Percentiles rank a stretch among this genome's conserved stretches.
phyloP scores from a whole-genome alignment of 164 flowering plant genomes.

The Kalanchoe fedtschenkoi region DNA sequence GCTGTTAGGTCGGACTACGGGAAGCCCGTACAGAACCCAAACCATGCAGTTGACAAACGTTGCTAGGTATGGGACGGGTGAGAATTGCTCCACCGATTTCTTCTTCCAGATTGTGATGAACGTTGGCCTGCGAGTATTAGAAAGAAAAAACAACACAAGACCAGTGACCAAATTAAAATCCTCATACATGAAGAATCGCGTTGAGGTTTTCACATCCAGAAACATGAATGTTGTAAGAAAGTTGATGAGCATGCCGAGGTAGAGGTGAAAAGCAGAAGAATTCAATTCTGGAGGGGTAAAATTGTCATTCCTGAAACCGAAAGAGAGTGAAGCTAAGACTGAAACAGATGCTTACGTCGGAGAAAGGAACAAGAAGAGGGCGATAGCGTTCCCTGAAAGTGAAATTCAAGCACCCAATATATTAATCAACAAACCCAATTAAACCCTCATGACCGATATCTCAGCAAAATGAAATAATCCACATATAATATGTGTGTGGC shows the following conservation, averaged over 20 bases:
- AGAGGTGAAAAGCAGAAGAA: no score
- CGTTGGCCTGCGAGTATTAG: constrained; percentile 50
- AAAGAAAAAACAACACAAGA: neutral
- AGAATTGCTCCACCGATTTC: constrained; percentile 66
- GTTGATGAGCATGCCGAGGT: no score
- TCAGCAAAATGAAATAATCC: neutral
- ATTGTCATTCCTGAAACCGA: neutral
- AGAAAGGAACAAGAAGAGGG: constrained; percentile 5
- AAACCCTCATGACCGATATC: no score
- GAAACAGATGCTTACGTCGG: constrained; percentile 4
- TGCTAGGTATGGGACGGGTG: constrained; percentile 62
- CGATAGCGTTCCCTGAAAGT: constrained; percentile 5
- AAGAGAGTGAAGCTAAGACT: neutral
- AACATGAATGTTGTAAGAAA: no score
- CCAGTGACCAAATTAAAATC: neutral
- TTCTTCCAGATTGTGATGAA: constrained; percentile 67
- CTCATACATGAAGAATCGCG: no score
- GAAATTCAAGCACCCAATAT: neutral
- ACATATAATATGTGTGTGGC: no score
- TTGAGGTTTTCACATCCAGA: no score
- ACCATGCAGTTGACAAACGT: constrained; percentile 65
- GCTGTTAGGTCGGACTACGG: constrained; percentile 62
- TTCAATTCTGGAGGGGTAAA: no score
- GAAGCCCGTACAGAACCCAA: constrained; percentile 74
- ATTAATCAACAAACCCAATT: neutral